Conservation (phyloP, 768 basidiomycete genomes). For the Leccinum olivaceopallidum region DNA sequence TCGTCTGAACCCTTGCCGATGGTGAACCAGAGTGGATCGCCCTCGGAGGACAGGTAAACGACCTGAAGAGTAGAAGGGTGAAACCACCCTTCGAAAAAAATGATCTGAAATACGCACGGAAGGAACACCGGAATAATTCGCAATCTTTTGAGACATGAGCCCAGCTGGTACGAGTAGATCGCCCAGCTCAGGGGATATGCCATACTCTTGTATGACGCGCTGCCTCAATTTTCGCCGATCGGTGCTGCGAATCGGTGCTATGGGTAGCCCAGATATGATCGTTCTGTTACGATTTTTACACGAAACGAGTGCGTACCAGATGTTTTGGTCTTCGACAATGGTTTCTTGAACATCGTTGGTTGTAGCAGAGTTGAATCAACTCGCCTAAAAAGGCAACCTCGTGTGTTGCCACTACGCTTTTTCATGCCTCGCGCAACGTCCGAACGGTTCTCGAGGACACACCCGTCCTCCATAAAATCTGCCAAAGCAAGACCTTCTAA, state of each 20-base stretch:
- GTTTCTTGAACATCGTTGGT: conserved; percentile 75
- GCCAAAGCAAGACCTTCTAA: conserved; percentile 31
- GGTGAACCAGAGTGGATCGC: conserved; percentile 80
- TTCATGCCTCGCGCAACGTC: conserved; percentile 82
- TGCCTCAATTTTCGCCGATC: conserved; percentile 73
- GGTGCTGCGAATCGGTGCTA: conserved; percentile 68
- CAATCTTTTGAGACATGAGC: conserved; percentile 65
- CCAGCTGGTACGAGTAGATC: conserved; percentile 76
- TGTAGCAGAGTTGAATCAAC: not conserved
- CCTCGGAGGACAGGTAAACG: conserved; percentile 60
- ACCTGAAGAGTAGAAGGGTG: conserved; percentile 40
- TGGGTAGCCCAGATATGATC: conserved; percentile 1
- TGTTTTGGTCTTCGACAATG: conserved; percentile 65
- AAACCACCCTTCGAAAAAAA: not conserved
- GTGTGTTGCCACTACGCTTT: not conserved
- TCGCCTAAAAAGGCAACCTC: conserved; percentile 20
- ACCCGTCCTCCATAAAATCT: conserved; percentile 58
- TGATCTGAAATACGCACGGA: conserved; percentile 45
- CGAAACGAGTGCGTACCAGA: conserved; percentile 39
- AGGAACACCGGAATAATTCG: conserved; percentile 59
- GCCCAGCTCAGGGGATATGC: conserved; percentile 53
- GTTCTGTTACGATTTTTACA: not conserved
- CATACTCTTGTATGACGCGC: conserved; percentile 50
- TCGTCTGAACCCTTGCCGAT: conserved; percentile 66
- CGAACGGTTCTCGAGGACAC: conserved; percentile 68